Percentiles rank a stretch among this genome's conserved stretches.
phyloP scores from a whole-genome alignment of 1,284 basidiomycete genomes.

The Marasmius fiardii region DNA sequence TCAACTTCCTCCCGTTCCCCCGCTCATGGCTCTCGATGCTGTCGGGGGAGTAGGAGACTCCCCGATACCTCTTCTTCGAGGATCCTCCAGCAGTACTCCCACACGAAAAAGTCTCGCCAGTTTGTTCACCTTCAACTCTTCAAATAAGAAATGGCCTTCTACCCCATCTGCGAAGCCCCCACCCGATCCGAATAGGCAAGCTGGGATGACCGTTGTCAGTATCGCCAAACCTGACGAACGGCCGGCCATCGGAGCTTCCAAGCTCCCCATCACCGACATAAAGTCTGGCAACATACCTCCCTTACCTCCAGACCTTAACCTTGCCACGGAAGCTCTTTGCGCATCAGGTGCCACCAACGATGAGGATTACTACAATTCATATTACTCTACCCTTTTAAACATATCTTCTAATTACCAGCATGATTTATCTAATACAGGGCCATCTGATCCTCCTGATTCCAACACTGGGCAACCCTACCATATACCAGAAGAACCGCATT shows the following conservation, averaged over 20 bases:
- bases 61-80: slow-evolving; percentile 37
- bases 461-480: slow-evolving; percentile 11
- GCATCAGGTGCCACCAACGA: slow-evolving; percentile 17
- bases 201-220: slow-evolving; percentile 10
- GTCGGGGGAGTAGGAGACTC: slow-evolving; percentile 59
- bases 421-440: slow-evolving; percentile 15
- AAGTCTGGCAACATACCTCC: background rate
- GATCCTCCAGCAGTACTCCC: slow-evolving; percentile 19
- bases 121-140: slow-evolving; percentile 41
- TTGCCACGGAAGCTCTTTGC: slow-evolving; percentile 5
- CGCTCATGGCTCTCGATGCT: slow-evolving; percentile 39
- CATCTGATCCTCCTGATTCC: slow-evolving; percentile 9
- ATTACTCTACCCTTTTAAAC: slow-evolving; percentile 22
- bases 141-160: slow-evolving; percentile 24
- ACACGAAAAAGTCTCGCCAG: slow-evolving; percentile 47
- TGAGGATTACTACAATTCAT: slow-evolving; percentile 41
- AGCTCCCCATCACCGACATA: background rate
- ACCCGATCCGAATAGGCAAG: slow-evolving; percentile 16
- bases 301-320: slow-evolving; percentile 6
- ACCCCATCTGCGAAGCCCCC: slow-evolving; percentile 12
- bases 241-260: background rate
- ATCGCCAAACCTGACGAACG: background rate
- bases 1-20: slow-evolving; percentile 30
- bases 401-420: slow-evolving; percentile 13
- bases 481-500: slow-evolving; percentile 15